A percentile compares a stretch with the other conserved stretches of the same genome.
phyloP scores from a whole-genome alignment of 371 early-diverging fungal species.

The Furculomyces boomerangus region DNA sequence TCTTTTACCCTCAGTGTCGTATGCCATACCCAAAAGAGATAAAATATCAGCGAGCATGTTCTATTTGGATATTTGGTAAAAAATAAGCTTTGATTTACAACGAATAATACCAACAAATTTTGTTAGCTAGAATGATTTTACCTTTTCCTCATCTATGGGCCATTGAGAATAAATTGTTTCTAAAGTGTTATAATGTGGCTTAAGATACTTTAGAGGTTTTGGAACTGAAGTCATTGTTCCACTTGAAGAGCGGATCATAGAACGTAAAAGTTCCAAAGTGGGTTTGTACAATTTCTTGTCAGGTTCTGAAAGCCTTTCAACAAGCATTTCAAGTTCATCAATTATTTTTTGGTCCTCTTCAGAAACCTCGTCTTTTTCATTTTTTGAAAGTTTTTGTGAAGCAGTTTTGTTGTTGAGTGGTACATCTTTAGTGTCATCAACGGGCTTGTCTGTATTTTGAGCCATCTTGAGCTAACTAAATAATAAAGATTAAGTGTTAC shows the following conservation, averaged over 20 bases:
- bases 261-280: constrained; percentile 71
- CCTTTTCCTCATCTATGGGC: constrained; percentile 56
- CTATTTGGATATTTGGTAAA: neutral
- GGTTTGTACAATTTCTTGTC: constrained; percentile 57
- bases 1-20: constrained; percentile 63
- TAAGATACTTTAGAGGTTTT: constrained; percentile 89
- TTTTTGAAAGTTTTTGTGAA: constrained; percentile 18
- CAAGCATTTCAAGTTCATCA: constrained; percentile 80
- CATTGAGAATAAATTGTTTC: constrained; percentile 50
- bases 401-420: constrained; percentile 9
- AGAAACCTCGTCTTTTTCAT: no score
- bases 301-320: constrained; percentile 60
- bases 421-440: neutral
- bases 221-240: constrained; percentile 97
- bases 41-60: constrained; percentile 83
- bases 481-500: no score
- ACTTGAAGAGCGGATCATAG: constrained; percentile 78
- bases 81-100: neutral
- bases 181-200: constrained; percentile 64
- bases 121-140: no score
- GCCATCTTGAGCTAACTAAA: neutral
- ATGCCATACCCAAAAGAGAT: constrained; percentile 91
- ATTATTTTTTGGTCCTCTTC: constrained; percentile 92
- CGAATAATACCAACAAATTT: no score
- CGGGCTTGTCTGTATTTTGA: constrained; percentile 1